Conservation (phyloP, 441 rosid species). For the Corymbia citriodora region DNA sequence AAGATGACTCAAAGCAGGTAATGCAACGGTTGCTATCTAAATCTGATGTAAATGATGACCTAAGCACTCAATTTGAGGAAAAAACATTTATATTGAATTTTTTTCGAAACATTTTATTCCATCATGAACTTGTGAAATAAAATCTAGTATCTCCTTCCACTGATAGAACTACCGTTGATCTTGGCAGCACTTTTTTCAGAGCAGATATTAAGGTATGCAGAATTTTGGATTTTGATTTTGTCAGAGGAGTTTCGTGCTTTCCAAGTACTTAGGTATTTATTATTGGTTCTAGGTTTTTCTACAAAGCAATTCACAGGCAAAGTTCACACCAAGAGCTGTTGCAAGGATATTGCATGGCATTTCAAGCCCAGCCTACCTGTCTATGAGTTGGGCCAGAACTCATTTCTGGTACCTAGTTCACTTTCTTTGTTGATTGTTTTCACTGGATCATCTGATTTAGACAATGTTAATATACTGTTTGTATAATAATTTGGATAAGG, state of each 20-base stretch:
- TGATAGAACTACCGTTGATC: constrained; percentile 24
- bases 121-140: neutral
- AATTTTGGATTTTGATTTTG: neutral
- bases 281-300: constrained; percentile 61
- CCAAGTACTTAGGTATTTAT: neutral
- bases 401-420: constrained; percentile 77
- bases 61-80: neutral
- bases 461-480: neutral
- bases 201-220: constrained; percentile 86
- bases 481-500: neutral
- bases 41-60: neutral
- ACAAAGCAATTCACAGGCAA: constrained; percentile 71
- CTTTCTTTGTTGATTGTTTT: neutral
- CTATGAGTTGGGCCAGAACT: constrained; percentile 69
- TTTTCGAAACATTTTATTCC: neutral
- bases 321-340: constrained; percentile 87
- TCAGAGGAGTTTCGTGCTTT: neutral
- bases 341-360: constrained; percentile 95
- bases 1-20: constrained; percentile 50
- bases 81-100: neutral
- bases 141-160: neutral
- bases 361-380: constrained; percentile 84
- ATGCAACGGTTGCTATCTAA: constrained; percentile 3
- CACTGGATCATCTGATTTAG: neutral
- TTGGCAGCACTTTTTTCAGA: constrained; percentile 81